Base-by-base conservation (phyloP, 2,329 filamentous ascomycete species). In the Sphaceloma murrayae region DNA sequence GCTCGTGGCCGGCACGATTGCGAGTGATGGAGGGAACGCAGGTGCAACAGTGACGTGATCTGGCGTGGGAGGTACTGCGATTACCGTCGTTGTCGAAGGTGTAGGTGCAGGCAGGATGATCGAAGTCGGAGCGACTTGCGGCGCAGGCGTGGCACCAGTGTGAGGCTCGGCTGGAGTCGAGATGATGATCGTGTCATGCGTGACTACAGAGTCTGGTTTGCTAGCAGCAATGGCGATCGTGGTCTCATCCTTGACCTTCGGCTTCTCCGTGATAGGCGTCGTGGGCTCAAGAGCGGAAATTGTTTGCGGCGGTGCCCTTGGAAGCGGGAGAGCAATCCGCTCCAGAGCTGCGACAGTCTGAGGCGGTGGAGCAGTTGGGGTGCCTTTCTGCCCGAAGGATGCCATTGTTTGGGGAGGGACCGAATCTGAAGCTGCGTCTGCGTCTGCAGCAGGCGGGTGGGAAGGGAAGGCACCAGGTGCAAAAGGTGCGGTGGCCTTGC, bases 31-130 rank as follows among this genome's bases (percentile, higher is more conserved):
- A 13, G 31, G 19, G n/a, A 45, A 19, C 13, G 30, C 22, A 8
- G 42, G 42, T 17, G 42, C 29, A 13, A 45, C 21, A 13, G 42
- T 45, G 21, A 45, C 31, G 18, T 34, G 42, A 3, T 45, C 42
- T 11, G 42, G 42, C 8, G 31, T 24, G 14, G 31, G 42, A n/a
- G 42, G 42, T 16, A 34, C 42, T 7, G 18, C 26, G 42, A 45
- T 45, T 8, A 45, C 21, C 3, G 31, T 24, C 5, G 31, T 27
- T 18, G 42, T 45, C n/a, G 42, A 42, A 3, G 38, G 30, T 17
- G 22, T 11, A 9, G 30, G 18, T 3, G 42, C n/a, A 10, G 42
- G 42, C 6, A 45, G 5, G 3, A 22, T 16, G 11, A 45, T 32
- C 11, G 42, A 45, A 16, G 30, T 16, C 4, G 42, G 42, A 16